Evolutionary conservation across 2,329 filamentous ascomycete species (phyloP).

Genomic region (Hypoxylon sp.): DNA sequence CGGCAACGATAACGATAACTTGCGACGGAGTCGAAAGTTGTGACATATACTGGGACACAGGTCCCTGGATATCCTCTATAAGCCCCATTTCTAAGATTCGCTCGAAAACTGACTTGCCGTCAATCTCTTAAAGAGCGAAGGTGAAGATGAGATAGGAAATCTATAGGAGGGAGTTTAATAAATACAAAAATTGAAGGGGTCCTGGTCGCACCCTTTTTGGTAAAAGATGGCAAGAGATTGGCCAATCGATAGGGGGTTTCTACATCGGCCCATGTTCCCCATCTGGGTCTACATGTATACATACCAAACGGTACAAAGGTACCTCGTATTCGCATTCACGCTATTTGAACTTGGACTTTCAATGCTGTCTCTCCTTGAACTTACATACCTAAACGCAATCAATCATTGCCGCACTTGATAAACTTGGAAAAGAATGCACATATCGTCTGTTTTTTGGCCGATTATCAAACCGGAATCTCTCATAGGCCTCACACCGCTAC

Average conservation of each 20-base stretch:
- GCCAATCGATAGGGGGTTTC: conserved; percentile 45
- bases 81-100: conserved; percentile 65
- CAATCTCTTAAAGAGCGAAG: conserved; percentile 10
- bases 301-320: conserved; percentile 23
- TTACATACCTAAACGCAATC: background rate
- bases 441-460: conserved; percentile 19
- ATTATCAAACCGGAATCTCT: conserved; percentile 27
- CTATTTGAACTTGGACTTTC: too few species aligned
- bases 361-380: background rate
- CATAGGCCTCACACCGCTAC: conserved; percentile 38
- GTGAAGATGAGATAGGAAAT: conserved; percentile 22
- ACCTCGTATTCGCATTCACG: conserved; percentile 45
- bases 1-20: conserved; percentile 61
- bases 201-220: conserved; percentile 34
- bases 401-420: background rate
- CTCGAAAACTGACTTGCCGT: conserved; percentile 28
- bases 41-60: conserved; percentile 65
- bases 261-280: conserved; percentile 31
- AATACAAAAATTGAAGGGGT: conserved; percentile 39
- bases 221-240: conserved; percentile 46
- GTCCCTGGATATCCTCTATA: conserved; percentile 67
- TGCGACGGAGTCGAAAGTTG: conserved; percentile 65
- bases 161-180: conserved; percentile 38
- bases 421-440: conserved; percentile 7
- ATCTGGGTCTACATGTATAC: background rate